Conservation (phyloP, 768 basidiomycete genomes). For the Ramaria rubella region DNA sequence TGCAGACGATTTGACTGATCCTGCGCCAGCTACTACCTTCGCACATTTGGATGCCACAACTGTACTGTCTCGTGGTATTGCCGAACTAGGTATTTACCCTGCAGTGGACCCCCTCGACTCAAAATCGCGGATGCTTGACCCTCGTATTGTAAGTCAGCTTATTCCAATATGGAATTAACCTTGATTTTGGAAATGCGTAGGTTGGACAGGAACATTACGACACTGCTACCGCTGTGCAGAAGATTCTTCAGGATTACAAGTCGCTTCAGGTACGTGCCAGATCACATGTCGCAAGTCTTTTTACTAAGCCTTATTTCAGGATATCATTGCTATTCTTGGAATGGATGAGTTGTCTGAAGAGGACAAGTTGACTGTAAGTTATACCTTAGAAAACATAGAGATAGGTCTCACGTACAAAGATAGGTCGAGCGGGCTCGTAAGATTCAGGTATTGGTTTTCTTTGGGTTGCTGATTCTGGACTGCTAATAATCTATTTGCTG, state of each 20-base stretch:
- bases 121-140: slow-evolving; percentile 99
- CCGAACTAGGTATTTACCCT: slow-evolving; percentile 98
- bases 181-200: slow-evolving; percentile 24
- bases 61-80: slow-evolving; percentile 98
- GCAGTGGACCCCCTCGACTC: slow-evolving; percentile 99
- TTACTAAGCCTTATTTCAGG: slow-evolving; percentile 28
- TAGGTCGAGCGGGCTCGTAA: slow-evolving; percentile 49
- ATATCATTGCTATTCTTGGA: slow-evolving; percentile 99
- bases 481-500: slow-evolving; percentile 20
- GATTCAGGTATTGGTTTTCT: slow-evolving; percentile 35
- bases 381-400: background rate
- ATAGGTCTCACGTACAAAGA: background rate
- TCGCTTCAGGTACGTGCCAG: slow-evolving; percentile 54
- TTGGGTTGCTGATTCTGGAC: background rate
- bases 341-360: slow-evolving; percentile 99
- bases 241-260: slow-evolving; percentile 96
- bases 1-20: slow-evolving; percentile 99
- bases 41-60: slow-evolving; percentile 99
- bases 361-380: slow-evolving; percentile 85
- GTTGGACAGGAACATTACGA: slow-evolving; percentile 92
- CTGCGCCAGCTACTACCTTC: slow-evolving; percentile 98
- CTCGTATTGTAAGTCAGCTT: slow-evolving; percentile 75
- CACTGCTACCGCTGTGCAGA: slow-evolving; percentile 93
- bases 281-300: background rate
- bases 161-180: background rate